Conservation (phyloP, 352 stramenopile species). For the Pythium brassicae region DNA sequence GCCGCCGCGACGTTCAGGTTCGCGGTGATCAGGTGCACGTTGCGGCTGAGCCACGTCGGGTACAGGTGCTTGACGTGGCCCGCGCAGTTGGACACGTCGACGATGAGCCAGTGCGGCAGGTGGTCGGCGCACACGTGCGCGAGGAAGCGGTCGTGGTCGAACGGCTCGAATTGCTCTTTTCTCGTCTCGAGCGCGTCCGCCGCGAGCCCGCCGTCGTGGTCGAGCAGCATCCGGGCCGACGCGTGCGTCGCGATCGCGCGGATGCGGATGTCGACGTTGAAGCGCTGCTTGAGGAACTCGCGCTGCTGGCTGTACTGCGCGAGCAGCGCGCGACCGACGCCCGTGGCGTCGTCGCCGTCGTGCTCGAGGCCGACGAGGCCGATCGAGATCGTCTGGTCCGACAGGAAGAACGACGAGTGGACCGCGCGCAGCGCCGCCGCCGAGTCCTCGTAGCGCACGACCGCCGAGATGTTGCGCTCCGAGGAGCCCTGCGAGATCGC, state of each 20-base stretch:
- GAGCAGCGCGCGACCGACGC: conserved; percentile 85
- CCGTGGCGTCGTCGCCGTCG: conserved; percentile 28
- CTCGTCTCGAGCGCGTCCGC: conserved; percentile 28
- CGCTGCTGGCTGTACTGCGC: conserved; percentile 82
- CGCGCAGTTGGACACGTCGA: conserved; percentile 91
- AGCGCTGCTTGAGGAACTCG: conserved; percentile 75
- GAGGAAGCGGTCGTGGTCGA: conserved; percentile 69
- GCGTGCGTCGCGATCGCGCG: conserved; percentile 69
- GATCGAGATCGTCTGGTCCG: conserved; percentile 90
- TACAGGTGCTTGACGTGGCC: conserved; percentile 83
- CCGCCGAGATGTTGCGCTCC: conserved; percentile 94
- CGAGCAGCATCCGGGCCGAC: conserved; percentile 57
- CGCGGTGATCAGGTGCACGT: conserved; percentile 91
- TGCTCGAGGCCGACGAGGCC: conserved; percentile 87
- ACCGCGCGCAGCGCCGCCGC: conserved; percentile 89
- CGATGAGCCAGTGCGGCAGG: conserved; percentile 89
- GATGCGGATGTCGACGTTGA: conserved; percentile 83
- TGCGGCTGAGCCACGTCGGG: conserved; percentile 83
- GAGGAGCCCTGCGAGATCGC: conserved; percentile 93
- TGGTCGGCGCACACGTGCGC: conserved; percentile 83
- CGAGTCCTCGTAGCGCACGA: conserved; percentile 88
- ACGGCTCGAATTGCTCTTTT: conserved; percentile 23
- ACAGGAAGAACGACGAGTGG: conserved; percentile 95
- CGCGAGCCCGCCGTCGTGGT: conserved; percentile 54
- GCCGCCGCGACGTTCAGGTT: conserved; percentile 89